Evolutionary conservation across 495 filamentous ascomycete genomes (phyloP).

Genomic region (Penicillium samsonianum): DNA sequence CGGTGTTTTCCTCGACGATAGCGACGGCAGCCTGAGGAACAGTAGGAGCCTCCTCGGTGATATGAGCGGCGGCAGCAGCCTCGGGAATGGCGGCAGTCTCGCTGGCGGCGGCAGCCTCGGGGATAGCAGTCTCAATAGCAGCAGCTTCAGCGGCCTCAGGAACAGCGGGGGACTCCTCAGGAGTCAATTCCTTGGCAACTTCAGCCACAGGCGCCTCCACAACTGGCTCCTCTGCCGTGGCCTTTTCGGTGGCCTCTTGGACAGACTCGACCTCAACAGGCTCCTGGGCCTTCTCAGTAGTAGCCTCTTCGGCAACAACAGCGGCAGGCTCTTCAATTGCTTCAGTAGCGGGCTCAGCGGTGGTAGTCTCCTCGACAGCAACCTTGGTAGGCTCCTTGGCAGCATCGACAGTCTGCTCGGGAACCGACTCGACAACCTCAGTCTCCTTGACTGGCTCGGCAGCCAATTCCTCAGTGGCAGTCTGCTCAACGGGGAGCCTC

Average conservation of each 20-base stretch:
- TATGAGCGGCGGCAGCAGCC: background rate
- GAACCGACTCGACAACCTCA: background rate
- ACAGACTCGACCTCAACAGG: background rate
- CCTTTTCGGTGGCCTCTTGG: slow-evolving; percentile 12
- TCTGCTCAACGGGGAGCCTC: slow-evolving; percentile 12
- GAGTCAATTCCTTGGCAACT: slow-evolving; percentile 5
- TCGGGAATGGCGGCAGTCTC: slow-evolving; percentile 14
- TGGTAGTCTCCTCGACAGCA: background rate
- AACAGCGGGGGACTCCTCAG: slow-evolving; percentile 8
- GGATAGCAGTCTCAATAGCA: slow-evolving; percentile 12
- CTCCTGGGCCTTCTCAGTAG: background rate
- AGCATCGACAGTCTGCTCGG: background rate
- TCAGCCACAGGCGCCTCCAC: slow-evolving; percentile 18
- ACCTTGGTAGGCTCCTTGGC: slow-evolving; percentile 6
- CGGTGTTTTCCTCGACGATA: background rate
- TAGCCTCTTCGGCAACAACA: slow-evolving; percentile 7
- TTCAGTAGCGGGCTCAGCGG: slow-evolving; percentile 3
- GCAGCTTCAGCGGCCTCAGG: no score
- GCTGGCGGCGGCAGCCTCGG: background rate
- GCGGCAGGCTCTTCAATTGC: slow-evolving; percentile 1
- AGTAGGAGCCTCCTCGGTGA: background rate
- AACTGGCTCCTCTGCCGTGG: slow-evolving; percentile 9
- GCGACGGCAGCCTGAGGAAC: slow-evolving; percentile 1
- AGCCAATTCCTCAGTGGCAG: slow-evolving; percentile 6
- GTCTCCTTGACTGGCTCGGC: slow-evolving; percentile 8